Conservation (phyloP, 768 basidiomycete genomes). For the Fibroporia radiculosa region DNA sequence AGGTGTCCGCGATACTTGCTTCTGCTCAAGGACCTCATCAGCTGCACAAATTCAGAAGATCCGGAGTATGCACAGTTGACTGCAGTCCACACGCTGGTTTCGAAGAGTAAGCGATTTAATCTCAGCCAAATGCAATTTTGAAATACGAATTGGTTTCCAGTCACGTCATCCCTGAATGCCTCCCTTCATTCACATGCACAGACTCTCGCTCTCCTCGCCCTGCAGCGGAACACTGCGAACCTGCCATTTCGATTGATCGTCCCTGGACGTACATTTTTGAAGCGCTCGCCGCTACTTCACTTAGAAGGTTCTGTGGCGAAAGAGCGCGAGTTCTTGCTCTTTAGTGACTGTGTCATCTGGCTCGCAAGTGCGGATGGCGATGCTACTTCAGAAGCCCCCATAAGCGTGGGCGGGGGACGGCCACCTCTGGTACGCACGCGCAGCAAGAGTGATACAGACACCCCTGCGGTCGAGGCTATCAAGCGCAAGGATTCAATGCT, state of each 20-base stretch:
- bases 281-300: conserved; percentile 56
- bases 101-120: conserved; percentile 51
- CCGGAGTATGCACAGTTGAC: conserved; percentile 59
- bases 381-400: conserved; percentile 12
- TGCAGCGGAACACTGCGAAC: conserved; percentile 71
- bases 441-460: conserved; percentile 57
- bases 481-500: conserved; percentile 13
- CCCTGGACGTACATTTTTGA: conserved; percentile 76
- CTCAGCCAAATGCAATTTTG: neutral
- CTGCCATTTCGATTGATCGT: conserved; percentile 72
- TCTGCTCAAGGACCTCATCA: conserved; percentile 72
- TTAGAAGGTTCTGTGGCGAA: conserved; percentile 44
- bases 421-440: conserved; percentile 36
- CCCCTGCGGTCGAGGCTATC: conserved; percentile 22
- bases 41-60: conserved; percentile 55
- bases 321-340: conserved; percentile 69
- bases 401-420: conserved; percentile 6
- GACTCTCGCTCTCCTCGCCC: conserved; percentile 64
- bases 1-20: conserved; percentile 83
- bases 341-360: conserved; percentile 80
- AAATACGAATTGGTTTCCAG: conserved; percentile 31
- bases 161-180: conserved; percentile 70
- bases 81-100: conserved; percentile 55
- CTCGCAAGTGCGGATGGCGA: conserved; percentile 44
- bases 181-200: conserved; percentile 74